phyloP scores from a whole-genome alignment of 768 basidiomycete genomes.

The Leucocoprinus leucothites region DNA sequence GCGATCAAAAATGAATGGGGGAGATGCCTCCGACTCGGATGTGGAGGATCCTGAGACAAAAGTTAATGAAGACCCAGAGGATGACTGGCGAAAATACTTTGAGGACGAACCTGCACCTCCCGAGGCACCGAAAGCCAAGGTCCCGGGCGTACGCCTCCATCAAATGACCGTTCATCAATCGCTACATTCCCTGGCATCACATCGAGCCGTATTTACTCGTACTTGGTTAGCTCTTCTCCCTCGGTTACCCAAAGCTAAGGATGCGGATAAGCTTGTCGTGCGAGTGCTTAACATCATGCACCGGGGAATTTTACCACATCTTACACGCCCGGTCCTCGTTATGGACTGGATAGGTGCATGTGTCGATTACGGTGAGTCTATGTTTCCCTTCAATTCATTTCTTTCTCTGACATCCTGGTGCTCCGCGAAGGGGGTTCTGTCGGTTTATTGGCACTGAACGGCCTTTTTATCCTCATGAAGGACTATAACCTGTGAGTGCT shows the following conservation, averaged over 20 bases:
- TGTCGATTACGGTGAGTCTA: conserved; percentile 68
- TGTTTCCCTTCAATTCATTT: neutral
- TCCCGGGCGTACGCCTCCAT: conserved; percentile 47
- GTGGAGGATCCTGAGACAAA: conserved; percentile 28
- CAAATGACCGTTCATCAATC: conserved; percentile 73
- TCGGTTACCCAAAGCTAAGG: conserved; percentile 40
- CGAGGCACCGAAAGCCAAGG: conserved; percentile 32
- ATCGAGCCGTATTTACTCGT: conserved; percentile 76
- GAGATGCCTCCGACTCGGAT: conserved; percentile 32
- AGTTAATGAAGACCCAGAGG: conserved; percentile 32
- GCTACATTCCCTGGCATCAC: conserved; percentile 71
- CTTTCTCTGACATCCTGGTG: neutral
- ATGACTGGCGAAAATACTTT: conserved; percentile 85
- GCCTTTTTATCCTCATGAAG: conserved; percentile 85
- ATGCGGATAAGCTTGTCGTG: conserved; percentile 39
- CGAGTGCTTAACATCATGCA: conserved; percentile 79
- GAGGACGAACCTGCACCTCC: conserved; percentile 51
- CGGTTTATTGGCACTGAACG: conserved; percentile 88
- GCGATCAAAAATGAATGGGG: conserved; percentile 30
- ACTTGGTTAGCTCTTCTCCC: conserved; percentile 78
- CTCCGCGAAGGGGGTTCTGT: conserved; percentile 64
- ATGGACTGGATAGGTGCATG: conserved; percentile 92
- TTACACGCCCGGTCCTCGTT: conserved; percentile 73
- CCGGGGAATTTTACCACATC: conserved; percentile 75
- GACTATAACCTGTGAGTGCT: conserved; percentile 79